Evolutionary conservation across 2,329 filamentous ascomycete species (phyloP), one percentile per base, ranked within the genome.

Genomic region (Colletotrichum sp.): DNA sequence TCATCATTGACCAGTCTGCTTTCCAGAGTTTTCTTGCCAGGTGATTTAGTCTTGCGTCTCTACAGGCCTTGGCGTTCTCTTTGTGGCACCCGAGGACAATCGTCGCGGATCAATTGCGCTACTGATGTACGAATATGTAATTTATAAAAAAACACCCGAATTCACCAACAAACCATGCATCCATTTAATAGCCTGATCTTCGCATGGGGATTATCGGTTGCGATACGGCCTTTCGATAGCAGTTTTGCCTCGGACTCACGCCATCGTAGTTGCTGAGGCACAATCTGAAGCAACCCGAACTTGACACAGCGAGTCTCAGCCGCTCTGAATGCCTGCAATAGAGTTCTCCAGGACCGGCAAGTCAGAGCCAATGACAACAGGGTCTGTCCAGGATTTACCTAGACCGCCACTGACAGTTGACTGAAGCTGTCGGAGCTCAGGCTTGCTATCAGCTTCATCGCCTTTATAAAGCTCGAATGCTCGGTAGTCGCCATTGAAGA

Each of bases 1-100:
- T 99, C 1, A 91, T 96, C n/a, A 99, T 99, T 83, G 96, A 99
- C 77, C 96, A 98, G 80, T 94, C 95, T 79, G 96, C 96, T 5
- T 99, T 99, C 83, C 97, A 99, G 85, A 95, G 93, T 79, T 99
- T 99, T 83, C 85, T 99, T 83, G 91, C 96, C 0, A 98, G 97
- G 85, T 96, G 78, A 74, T 21, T 13, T 38, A 28, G 16, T 36
- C 18, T 34, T 30, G 18, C 28, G 13, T 21, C 30, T 26, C 30
- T 32, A 36, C 15, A 63, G 58, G 34, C 3, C 30, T 9, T 61
- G n/a, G 55, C 16, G 21, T 58, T 58, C n/a, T 26, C 13, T 30
- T 8, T 30, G 6, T 16, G 55, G 43, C 43, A 52, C n/a, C n/a
- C n/a, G 43, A 52, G 38, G 38, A n/a, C 38, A 48, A 52, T 52